phyloP scores from a whole-genome alignment of 2,329 filamentous ascomycete genomes.

The Nemania sp. region DNA sequence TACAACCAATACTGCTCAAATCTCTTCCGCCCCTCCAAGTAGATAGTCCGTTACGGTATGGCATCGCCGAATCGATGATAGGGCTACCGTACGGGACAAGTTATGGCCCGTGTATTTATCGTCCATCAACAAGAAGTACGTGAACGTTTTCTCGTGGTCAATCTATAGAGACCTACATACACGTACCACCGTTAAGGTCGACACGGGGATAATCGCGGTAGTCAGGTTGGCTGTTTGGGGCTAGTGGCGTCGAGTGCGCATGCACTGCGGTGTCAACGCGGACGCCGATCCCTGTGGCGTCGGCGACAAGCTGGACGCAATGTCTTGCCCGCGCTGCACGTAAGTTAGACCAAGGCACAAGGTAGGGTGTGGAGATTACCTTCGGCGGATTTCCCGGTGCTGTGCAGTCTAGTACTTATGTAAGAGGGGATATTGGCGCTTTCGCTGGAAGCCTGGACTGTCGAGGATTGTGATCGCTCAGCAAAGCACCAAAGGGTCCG shows the following conservation, averaged over 20 bases:
- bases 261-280: neutral
- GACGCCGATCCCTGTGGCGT: neutral
- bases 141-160: neutral
- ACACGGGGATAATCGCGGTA: neutral
- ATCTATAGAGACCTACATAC: neutral
- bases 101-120: constrained; percentile 1
- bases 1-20: neutral
- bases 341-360: neutral
- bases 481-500: neutral
- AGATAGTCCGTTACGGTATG: neutral
- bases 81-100: neutral
- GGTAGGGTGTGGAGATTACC: neutral
- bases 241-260: neutral
- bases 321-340: neutral
- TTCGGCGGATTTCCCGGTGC: neutral
- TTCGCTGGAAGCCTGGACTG: neutral
- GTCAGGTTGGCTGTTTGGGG: constrained; percentile 3
- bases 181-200: constrained; percentile 1
- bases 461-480: neutral
- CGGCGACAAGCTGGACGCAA: neutral
- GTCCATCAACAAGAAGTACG: constrained; percentile 7
- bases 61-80: neutral
- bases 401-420: neutral
- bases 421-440: neutral
- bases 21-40: neutral